Conservation (phyloP, 352 stramenopile genomes). For the Globisporangium irregulare region DNA sequence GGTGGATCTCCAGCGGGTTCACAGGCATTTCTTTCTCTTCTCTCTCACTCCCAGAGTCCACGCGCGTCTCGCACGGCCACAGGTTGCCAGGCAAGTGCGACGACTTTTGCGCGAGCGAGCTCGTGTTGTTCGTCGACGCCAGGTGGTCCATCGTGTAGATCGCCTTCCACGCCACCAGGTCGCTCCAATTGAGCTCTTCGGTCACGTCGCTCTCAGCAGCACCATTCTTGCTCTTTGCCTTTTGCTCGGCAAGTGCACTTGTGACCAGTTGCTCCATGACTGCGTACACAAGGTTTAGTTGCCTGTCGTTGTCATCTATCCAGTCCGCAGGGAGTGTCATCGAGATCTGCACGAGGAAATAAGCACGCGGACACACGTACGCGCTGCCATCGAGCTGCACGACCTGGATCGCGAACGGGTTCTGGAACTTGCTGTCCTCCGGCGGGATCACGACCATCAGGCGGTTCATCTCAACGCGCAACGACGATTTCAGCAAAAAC, state of each 20-base stretch:
- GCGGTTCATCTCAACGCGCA: constrained; percentile 42
- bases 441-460: constrained; percentile 71
- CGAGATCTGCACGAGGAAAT: constrained; percentile 64
- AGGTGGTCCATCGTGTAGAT: constrained; percentile 67
- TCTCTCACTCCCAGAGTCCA: background rate
- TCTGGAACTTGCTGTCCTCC: constrained; percentile 43
- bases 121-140: constrained; percentile 18
- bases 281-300: constrained; percentile 32
- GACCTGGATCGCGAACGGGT: constrained; percentile 65
- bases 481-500: constrained; percentile 43
- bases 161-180: constrained; percentile 42
- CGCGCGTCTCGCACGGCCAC: constrained; percentile 47
- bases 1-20: constrained; percentile 52
- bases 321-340: constrained; percentile 47
- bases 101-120: constrained; percentile 15
- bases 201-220: background rate
- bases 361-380: constrained; percentile 57
- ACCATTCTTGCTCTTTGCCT: background rate
- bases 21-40: background rate
- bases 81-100: constrained; percentile 39
- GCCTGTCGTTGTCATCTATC: constrained; percentile 30
- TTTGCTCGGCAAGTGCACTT: constrained; percentile 20
- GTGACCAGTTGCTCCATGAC: constrained; percentile 36
- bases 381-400: constrained; percentile 68
- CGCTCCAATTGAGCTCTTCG: constrained; percentile 16